phyloP scores from a whole-genome alignment of 495 filamentous ascomycete genomes.

The Neurospora africana region DNA sequence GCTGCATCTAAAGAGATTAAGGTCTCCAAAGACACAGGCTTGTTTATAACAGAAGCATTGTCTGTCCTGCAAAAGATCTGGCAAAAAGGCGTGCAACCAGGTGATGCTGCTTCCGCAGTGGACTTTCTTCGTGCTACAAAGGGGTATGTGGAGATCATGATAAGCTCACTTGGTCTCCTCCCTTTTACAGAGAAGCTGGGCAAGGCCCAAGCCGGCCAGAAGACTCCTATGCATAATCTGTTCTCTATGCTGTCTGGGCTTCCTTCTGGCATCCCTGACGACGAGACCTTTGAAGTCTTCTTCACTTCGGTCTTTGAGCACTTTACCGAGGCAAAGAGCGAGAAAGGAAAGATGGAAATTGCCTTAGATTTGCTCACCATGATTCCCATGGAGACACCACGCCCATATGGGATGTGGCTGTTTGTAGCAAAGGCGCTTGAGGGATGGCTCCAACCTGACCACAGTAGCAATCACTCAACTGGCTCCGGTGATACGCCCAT shows the following conservation, averaged over 20 bases:
- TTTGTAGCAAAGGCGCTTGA: constrained; percentile 25
- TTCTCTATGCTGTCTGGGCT: constrained; percentile 37
- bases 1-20: constrained; percentile 87
- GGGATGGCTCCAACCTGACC: constrained; percentile 20
- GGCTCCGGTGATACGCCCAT: constrained; percentile 25
- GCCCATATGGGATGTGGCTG: constrained; percentile 31
- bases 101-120: constrained; percentile 10
- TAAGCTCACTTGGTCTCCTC: constrained; percentile 56
- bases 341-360: constrained; percentile 29
- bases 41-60: constrained; percentile 63
- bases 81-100: constrained; percentile 26
- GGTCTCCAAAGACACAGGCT: constrained; percentile 69
- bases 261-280: constrained; percentile 31
- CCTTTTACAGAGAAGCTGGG: constrained; percentile 66
- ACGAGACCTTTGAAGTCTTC: constrained; percentile 31
- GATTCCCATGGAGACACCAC: constrained; percentile 27
- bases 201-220: constrained; percentile 26
- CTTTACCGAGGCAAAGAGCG: constrained; percentile 34
- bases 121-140: constrained; percentile 53
- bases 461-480: constrained; percentile 22
- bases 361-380: constrained; percentile 30
- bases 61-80: constrained; percentile 58
- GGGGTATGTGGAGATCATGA: constrained; percentile 49
- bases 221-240: constrained; percentile 39
- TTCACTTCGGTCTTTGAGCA: constrained; percentile 32